phyloP scores from a whole-genome alignment of 2,329 filamentous ascomycete genomes.

The Mariannaea sp. region DNA sequence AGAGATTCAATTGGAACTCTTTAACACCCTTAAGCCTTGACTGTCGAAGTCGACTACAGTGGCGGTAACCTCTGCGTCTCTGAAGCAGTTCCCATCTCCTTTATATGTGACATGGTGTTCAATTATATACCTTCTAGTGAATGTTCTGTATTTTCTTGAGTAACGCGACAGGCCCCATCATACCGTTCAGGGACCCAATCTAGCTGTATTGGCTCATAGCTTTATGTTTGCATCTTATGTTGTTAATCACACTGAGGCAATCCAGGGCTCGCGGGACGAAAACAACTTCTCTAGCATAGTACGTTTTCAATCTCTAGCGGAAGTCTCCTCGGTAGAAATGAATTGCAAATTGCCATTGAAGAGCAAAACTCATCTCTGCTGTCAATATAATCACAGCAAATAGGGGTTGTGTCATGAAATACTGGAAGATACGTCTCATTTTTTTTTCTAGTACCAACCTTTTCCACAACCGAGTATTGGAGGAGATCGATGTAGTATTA shows the following conservation, averaged over 20 bases:
- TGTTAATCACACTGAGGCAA: constrained; percentile 49
- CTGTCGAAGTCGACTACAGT: constrained; percentile 47
- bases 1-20: no score
- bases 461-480: constrained; percentile 46
- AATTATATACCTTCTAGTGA: constrained; percentile 18
- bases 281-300: no score
- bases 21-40: constrained; percentile 43
- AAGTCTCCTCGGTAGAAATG: no score
- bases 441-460: constrained; percentile 47
- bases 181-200: constrained; percentile 48
- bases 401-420: no score
- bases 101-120: constrained; percentile 23
- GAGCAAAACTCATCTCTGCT: no score
- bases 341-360: no score
- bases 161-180: constrained; percentile 47
- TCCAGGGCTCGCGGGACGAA: constrained; percentile 55
- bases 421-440: constrained; percentile 51
- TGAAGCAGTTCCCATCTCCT: constrained; percentile 38
- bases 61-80: constrained; percentile 48
- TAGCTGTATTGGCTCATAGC: no score
- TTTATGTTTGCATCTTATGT: constrained; percentile 54
- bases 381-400: no score
- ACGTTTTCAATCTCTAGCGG: no score
- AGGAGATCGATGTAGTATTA: constrained; percentile 45
- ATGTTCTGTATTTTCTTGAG: constrained; percentile 44